Conservation (phyloP, 306 rosid genomes). For the Luffa acutangula region DNA sequence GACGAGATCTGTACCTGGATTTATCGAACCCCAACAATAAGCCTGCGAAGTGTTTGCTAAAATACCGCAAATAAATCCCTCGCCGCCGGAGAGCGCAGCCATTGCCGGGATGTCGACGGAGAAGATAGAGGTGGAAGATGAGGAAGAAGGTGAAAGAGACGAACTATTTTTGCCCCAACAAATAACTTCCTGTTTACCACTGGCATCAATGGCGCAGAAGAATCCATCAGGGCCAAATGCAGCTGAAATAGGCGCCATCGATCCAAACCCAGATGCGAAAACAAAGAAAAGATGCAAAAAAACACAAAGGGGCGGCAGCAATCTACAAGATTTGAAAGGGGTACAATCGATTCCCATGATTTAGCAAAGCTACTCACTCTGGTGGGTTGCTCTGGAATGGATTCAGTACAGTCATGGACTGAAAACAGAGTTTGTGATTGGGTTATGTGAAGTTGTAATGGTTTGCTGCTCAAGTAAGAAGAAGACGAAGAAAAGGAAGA, state of each 20-base stretch:
- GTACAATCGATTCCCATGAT: constrained; percentile 45
- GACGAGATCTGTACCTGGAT: constrained; percentile 45
- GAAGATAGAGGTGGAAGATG: constrained; percentile 20
- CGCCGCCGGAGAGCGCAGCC: constrained; percentile 87
- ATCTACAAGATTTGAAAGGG: constrained; percentile 14
- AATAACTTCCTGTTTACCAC: constrained; percentile 70
- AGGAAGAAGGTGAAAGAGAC: constrained; percentile 19
- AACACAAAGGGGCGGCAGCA: constrained; percentile 9
- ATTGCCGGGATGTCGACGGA: constrained; percentile 44
- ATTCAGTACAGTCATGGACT: constrained; percentile 30
- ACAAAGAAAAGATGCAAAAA: constrained; percentile 16
- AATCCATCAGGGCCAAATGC: constrained; percentile 50
- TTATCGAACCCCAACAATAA: constrained; percentile 48
- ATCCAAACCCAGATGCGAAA: constrained; percentile 46
- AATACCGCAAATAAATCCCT: constrained; percentile 73
- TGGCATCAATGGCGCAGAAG: constrained; percentile 84
- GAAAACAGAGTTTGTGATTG: background rate
- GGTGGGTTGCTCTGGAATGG: background rate
- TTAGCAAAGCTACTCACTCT: constrained; percentile 3
- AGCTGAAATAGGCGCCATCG: constrained; percentile 83
- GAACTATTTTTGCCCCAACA: constrained; percentile 75
- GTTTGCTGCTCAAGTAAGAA: constrained; percentile 20
- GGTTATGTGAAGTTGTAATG: constrained; percentile 7
- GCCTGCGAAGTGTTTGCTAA: constrained; percentile 63
- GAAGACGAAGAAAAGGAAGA: constrained; percentile 16